A percentile compares a stretch with the other conserved stretches of the same genome.
Conservation (phyloP, 2,329 filamentous ascomycete genomes). For the Arthrobotrys iridis region DNA sequence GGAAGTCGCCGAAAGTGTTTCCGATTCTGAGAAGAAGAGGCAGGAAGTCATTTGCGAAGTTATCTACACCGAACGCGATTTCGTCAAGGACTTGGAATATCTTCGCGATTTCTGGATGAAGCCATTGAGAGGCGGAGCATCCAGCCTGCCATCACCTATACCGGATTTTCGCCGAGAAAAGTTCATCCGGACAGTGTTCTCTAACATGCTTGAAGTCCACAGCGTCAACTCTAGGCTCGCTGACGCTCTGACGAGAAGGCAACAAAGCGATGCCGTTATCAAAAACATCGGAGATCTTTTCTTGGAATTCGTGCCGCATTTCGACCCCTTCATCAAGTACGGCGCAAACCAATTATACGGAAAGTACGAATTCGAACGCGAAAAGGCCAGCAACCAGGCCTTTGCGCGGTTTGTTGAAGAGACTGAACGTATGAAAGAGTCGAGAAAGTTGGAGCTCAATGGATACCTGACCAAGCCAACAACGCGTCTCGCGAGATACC, state of each 20-base stretch:
- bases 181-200: conserved; percentile 93
- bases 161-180: conserved; percentile 86
- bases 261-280: conserved; percentile 90
- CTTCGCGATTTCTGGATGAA: conserved; percentile 98
- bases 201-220: conserved; percentile 94
- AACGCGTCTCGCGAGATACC: conserved; percentile 91
- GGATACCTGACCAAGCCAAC: conserved; percentile 98
- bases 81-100: conserved; percentile 98
- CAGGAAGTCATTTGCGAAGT: conserved; percentile 98
- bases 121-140: conserved; percentile 78
- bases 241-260: conserved; percentile 84
- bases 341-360: conserved; percentile 95
- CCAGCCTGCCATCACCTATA: conserved; percentile 77
- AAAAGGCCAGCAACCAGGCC: conserved; percentile 82
- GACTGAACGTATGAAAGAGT: conserved; percentile 94
- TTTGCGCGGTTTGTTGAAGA: conserved; percentile 96
- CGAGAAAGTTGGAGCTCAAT: conserved; percentile 93
- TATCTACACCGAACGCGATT: conserved; percentile 98
- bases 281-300: conserved; percentile 93
- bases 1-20: conserved; percentile 88
- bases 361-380: conserved; percentile 98
- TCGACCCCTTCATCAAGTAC: conserved; percentile 95
- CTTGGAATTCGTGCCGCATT: conserved; percentile 87
- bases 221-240: conserved; percentile 89
- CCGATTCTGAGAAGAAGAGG: conserved; percentile 92